These are phyloP conservation scores for Poronia punctata DNA, from an alignment of 495 filamentous ascomycete genomes.

Conservation along the genomic window DNA sequence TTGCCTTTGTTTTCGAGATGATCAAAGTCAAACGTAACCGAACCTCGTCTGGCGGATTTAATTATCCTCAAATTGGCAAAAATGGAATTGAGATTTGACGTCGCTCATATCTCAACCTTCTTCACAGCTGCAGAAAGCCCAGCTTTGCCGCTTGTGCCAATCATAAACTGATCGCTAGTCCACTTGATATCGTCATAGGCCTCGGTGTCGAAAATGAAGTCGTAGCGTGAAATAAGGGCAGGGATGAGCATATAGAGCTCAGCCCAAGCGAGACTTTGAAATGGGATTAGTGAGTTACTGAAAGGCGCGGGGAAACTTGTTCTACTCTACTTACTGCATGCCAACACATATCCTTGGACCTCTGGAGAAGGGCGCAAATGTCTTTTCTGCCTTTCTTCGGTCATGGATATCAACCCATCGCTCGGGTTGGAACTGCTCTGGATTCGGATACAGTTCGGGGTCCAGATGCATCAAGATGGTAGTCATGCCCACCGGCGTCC, in stretches of 20 bases:
- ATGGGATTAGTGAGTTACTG: not conserved
- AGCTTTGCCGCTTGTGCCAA: conserved; percentile 17
- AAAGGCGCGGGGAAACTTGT: not conserved
- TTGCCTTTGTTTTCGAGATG: too few relatives aligned
- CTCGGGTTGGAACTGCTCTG: conserved; percentile 7
- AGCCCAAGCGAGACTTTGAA: conserved; percentile 25
- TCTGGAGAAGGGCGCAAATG: conserved; percentile 20
- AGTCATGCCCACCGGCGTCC: conserved; percentile 28
- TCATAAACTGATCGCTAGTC: conserved; percentile 22
- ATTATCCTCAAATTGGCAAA: too few relatives aligned
- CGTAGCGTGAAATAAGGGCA: conserved; percentile 11
- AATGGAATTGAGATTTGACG: too few relatives aligned
- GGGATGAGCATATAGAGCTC: conserved; percentile 19
- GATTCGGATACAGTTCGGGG: conserved; percentile 9
- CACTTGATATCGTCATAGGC: conserved; percentile 18
- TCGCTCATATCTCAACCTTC: too few relatives aligned
- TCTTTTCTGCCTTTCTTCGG: conserved; percentile 12
- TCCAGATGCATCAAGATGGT: conserved; percentile 22
- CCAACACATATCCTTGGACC: conserved; percentile 24
- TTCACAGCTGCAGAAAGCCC: too few relatives aligned
- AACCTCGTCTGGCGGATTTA: too few relatives aligned
- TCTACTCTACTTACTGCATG: conserved; percentile 19
- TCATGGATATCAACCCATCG: conserved; percentile 13
- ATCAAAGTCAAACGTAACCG: too few relatives aligned
- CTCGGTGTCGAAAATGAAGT: conserved; percentile 17